Conservation (phyloP, 2,329 filamentous ascomycete genomes). For the Penicillium sp. region DNA sequence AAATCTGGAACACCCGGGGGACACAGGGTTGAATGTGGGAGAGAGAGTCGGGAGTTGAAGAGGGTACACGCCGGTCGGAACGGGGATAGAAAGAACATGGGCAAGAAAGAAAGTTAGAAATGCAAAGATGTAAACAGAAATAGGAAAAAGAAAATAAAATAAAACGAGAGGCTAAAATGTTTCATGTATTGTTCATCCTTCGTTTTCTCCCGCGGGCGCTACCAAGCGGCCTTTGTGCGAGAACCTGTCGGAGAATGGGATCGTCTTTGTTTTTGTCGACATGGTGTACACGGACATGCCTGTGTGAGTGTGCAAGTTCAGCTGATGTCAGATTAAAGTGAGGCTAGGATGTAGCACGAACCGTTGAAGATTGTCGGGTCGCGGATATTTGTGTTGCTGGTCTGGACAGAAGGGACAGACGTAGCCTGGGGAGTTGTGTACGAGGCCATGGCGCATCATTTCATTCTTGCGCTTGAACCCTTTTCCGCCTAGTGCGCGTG, state of each 20-base stretch:
- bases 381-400: conserved; percentile 87
- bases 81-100: background rate
- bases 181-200: conserved; percentile 42
- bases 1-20: conserved; percentile 5
- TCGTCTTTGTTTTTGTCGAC: conserved; percentile 88
- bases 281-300: conserved; percentile 91
- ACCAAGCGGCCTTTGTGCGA: conserved; percentile 81
- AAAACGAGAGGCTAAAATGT: background rate
- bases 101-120: background rate
- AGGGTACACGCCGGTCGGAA: conserved; percentile 1
- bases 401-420: conserved; percentile 95
- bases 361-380: conserved; percentile 94
- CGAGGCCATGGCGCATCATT: conserved; percentile 75
- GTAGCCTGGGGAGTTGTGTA: conserved; percentile 92
- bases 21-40: background rate
- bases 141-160: background rate
- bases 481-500: conserved; percentile 60
- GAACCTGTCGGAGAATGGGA: conserved; percentile 72
- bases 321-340: background rate
- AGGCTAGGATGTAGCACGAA: conserved; percentile 45
- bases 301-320: conserved; percentile 37
- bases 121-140: background rate
- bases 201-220: conserved; percentile 76
- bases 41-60: background rate
- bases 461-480: conserved; percentile 69